A percentile compares a stretch with the other conserved stretches of the same genome.
Conservation (phyloP, 352 stramenopile genomes). For the Phytophthora brassicae region DNA sequence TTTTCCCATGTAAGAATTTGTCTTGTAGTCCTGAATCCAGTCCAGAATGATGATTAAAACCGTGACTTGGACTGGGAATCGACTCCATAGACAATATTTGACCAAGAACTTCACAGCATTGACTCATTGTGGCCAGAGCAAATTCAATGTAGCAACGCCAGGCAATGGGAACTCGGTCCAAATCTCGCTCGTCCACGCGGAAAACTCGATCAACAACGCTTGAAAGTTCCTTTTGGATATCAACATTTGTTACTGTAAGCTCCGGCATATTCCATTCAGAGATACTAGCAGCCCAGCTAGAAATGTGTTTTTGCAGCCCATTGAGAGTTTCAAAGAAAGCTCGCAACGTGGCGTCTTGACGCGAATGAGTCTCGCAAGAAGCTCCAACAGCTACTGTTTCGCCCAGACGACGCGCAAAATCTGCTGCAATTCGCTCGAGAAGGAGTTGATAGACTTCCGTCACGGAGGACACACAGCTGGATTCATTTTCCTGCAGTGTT, state of each 20-base stretch:
- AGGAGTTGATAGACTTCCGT: slow-evolving; percentile 29
- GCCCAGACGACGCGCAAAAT: slow-evolving; percentile 23
- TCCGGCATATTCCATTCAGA: slow-evolving; percentile 19
- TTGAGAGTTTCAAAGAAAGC: slow-evolving; percentile 29
- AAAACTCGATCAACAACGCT: slow-evolving; percentile 40
- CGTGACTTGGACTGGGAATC: slow-evolving; percentile 33
- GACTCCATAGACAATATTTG: slow-evolving; percentile 29
- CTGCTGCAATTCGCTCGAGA: slow-evolving; percentile 13
- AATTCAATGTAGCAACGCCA: slow-evolving; percentile 64
- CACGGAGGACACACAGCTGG: slow-evolving; percentile 1
- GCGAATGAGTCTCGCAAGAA: neutral
- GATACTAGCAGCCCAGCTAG: slow-evolving; percentile 49
- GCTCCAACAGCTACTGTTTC: slow-evolving; percentile 2
- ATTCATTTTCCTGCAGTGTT: neutral
- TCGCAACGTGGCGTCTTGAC: neutral
- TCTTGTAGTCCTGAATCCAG: neutral
- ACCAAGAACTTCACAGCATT: slow-evolving; percentile 39
- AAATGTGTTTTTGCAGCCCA: slow-evolving; percentile 73
- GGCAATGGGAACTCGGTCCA: slow-evolving; percentile 27
- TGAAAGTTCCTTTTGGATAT: slow-evolving; percentile 18
- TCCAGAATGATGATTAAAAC: slow-evolving; percentile 1
- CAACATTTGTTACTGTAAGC: neutral
- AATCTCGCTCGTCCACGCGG: slow-evolving; percentile 32
- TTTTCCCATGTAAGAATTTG: neutral
- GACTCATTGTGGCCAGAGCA: slow-evolving; percentile 17